These are phyloP conservation scores for Trifolium subterraneum DNA, from an alignment of 306 rosid genomes.

Conservation along the genomic window DNA sequence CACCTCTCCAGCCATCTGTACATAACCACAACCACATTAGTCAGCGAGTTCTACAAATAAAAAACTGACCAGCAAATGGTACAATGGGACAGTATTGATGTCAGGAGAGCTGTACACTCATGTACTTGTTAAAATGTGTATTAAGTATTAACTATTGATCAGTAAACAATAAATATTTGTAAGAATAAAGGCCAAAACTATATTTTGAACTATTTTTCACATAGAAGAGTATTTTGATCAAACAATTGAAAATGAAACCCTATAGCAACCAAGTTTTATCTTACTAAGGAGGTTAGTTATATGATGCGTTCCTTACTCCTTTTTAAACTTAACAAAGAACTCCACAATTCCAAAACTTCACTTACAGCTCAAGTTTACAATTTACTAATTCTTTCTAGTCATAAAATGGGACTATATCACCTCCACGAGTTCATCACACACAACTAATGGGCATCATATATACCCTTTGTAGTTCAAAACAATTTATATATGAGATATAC, in stretches of 20 bases:
- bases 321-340: background rate
- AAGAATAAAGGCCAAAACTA: background rate
- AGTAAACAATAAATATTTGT: background rate
- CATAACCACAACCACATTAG: constrained; percentile 41
- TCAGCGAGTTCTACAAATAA: constrained; percentile 30
- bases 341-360: background rate
- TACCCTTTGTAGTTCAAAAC: background rate
- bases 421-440: background rate
- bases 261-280: constrained; percentile 3
- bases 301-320: background rate
- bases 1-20: constrained; percentile 86
- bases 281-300: background rate
- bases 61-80: background rate
- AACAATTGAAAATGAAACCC: background rate
- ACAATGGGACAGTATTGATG: no score
- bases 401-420: background rate
- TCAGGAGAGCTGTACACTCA: background rate
- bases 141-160: no score
- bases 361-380: background rate
- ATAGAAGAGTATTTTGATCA: constrained; percentile 13
- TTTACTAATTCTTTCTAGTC: background rate
- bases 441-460: background rate
- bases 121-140: constrained; percentile 22
- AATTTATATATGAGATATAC: no score
- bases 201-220: no score